Percentiles rank a stretch among this genome's conserved stretches.
These are phyloP conservation scores for Melaleuca quinquenervia DNA, from an alignment of 345 rosid species.

Conservation along the genomic window DNA sequence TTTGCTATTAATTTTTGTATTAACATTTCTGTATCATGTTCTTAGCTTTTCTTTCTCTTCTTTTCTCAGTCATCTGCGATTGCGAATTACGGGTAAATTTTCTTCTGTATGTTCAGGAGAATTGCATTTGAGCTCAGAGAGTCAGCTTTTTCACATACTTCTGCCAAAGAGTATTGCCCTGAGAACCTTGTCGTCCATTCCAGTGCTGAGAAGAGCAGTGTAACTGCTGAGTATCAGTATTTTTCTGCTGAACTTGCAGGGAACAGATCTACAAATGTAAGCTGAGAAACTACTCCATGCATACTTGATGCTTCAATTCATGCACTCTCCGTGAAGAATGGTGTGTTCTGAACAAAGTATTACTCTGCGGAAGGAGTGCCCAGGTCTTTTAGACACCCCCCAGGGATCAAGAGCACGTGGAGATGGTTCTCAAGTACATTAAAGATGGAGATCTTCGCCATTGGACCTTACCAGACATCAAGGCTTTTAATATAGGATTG, in stretches of 20 bases:
- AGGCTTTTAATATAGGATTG: constrained; percentile 51
- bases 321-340: neutral
- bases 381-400: constrained; percentile 22
- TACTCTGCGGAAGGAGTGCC: constrained; percentile 8
- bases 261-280: constrained; percentile 23
- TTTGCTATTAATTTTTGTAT: neutral
- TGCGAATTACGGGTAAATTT: neutral
- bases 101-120: constrained; percentile 26
- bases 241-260: constrained; percentile 41
- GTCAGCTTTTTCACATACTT: constrained; percentile 19
- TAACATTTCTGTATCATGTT: neutral
- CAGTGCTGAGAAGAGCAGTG: constrained; percentile 62
- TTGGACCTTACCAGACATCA: constrained; percentile 57
- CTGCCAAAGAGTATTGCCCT: neutral
- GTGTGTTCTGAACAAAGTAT: neutral
- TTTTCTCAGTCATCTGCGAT: neutral
- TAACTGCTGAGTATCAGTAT: constrained; percentile 49
- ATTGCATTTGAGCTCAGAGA: constrained; percentile 78
- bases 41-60: neutral
- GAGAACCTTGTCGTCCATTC: constrained; percentile 23
- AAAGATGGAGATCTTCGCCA: constrained; percentile 69
- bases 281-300: neutral
- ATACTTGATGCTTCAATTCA: neutral
- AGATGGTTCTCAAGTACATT: constrained; percentile 48
- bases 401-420: constrained; percentile 27